Evolutionary conservation across 2,329 filamentous ascomycete species (phyloP).

Genomic region (Fusarium pseudoanthophilum): DNA sequence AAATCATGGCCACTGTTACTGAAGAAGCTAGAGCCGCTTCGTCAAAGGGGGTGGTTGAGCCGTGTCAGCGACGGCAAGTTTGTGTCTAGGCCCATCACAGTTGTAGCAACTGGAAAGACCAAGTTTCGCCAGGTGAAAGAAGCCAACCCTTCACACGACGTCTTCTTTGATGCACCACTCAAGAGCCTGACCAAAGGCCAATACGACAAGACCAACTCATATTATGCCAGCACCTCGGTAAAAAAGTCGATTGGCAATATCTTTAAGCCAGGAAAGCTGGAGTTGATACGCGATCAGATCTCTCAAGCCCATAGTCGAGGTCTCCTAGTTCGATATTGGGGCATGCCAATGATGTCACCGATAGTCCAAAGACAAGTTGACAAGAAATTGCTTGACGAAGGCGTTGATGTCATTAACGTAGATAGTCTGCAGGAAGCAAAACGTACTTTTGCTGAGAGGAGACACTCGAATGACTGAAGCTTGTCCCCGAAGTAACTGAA

Average conservation of each 20-base stretch:
- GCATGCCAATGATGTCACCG: slow-evolving; percentile 66
- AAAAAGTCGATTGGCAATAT: slow-evolving; percentile 63
- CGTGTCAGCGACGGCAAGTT: slow-evolving; percentile 62
- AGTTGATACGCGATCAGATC: slow-evolving; percentile 58
- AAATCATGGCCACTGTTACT: slow-evolving; percentile 44
- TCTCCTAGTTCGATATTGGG: slow-evolving; percentile 70
- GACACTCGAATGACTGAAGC: not conserved
- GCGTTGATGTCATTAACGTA: slow-evolving; percentile 69
- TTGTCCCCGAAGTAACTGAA: not conserved
- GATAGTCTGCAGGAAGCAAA: slow-evolving; percentile 63
- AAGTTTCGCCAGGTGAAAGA: slow-evolving; percentile 29
- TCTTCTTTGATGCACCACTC: slow-evolving; percentile 75
- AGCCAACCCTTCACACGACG: slow-evolving; percentile 56
- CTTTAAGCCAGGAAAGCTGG: slow-evolving; percentile 53
- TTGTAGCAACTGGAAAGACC: slow-evolving; percentile 72
- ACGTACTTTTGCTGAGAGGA: slow-evolving; percentile 17
- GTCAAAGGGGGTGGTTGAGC: slow-evolving; percentile 67
- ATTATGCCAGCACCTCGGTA: slow-evolving; percentile 73
- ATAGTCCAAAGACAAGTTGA: slow-evolving; percentile 65
- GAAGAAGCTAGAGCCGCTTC: slow-evolving; percentile 63
- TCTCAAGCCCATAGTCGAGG: slow-evolving; percentile 62
- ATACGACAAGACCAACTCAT: slow-evolving; percentile 68
- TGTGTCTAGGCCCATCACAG: slow-evolving; percentile 68
- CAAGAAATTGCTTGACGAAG: slow-evolving; percentile 64
- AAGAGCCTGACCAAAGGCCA: slow-evolving; percentile 48